Base-by-base conservation (phyloP, 176 grass and related monocot species). In the Thalia dealbata region DNA sequence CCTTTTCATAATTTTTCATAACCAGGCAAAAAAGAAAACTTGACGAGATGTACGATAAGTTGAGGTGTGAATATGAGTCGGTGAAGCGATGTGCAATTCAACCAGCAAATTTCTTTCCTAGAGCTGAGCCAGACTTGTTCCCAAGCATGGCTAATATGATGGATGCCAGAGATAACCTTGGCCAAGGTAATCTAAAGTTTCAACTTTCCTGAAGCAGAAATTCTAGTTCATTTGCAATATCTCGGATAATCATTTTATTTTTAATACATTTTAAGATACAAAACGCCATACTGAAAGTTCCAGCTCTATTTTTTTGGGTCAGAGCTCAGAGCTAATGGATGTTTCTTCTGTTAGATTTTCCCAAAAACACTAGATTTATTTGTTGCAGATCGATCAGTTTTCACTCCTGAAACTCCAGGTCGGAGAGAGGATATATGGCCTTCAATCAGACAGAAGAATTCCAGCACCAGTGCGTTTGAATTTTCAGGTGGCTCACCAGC, bases 11-110 rank as follows among this genome's bases (percentile, higher is more conserved):
- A 18, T 43, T 23, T 44, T 45, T 46, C 6, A n/a, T 13, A 59
- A 76, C 24, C 81, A 91, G 92, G 79, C 92, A 96, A 73, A 96
- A 96, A 73, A 91, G 92, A 43, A 91, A 91, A 70, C 89, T 96
- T 78, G 92, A 96, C n/a, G 83, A 91, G 78, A 91, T 89, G 92
- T 91, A 96, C 74, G 88, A 96, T 84, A 81, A 89, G 68, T 77
- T 96, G 72, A 91, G 92, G 77, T 75, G 64, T 21, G 88, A 91
- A 54, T 91, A 91, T 35, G 88, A 96, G 61, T 96, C 83, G 0
- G 61, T 56, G 41, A 89, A 96, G 79, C 81, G 88, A 61, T 91
- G 79, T 51, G 83, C 88, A 50, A 78, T 91, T 81, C 86, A 96
- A 81, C 88, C 88, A 54, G 78, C 78, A 70, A 88, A 91, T 79